These are phyloP conservation scores for Zygoascus meyerae DNA, from an alignment of 1,139 yeast genomes.

Conservation along the genomic window DNA sequence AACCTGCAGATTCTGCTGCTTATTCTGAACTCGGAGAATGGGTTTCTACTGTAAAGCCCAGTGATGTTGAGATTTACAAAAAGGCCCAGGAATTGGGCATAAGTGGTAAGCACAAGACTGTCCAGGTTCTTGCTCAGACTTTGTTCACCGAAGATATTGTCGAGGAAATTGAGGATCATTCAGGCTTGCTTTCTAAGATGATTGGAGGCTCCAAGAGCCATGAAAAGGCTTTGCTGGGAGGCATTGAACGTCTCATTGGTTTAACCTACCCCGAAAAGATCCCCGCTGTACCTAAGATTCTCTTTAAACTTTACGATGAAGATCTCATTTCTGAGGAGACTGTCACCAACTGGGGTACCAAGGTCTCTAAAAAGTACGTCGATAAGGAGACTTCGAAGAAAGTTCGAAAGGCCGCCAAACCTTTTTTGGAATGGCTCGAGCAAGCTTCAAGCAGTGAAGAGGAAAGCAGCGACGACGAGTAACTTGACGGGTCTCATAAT, in stretches of 20 bases:
- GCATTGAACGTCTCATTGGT: constrained; percentile 90
- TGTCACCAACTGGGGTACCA: constrained; percentile 79
- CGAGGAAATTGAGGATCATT: constrained; percentile 67
- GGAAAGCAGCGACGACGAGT: constrained; percentile 37
- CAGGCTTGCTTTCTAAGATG: constrained; percentile 75
- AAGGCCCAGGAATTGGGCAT: constrained; percentile 79
- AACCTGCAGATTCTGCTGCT: constrained; percentile 34
- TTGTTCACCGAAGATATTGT: constrained; percentile 76
- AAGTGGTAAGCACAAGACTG: constrained; percentile 65
- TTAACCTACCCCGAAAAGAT: constrained; percentile 72
- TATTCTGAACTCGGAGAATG: constrained; percentile 86
- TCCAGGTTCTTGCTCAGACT: constrained; percentile 88
- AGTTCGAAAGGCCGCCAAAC: constrained; percentile 94
- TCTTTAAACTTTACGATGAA: constrained; percentile 72
- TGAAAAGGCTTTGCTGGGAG: constrained; percentile 90
- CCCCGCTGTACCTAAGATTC: constrained; percentile 69
- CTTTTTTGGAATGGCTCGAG: constrained; percentile 89
- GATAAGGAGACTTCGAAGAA: constrained; percentile 88
- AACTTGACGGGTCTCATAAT: neutral
- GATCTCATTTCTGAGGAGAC: constrained; percentile 83
- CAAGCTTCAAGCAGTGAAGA: constrained; percentile 84
- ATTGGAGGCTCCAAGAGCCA: constrained; percentile 53
- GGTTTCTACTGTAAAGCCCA: constrained; percentile 67
- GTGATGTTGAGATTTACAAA: constrained; percentile 87
- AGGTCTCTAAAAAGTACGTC: constrained; percentile 88